These are phyloP conservation scores for Kalanchoe fedtschenkoi DNA, from an alignment of 164 flowering plant species.

Conservation along the genomic window DNA sequence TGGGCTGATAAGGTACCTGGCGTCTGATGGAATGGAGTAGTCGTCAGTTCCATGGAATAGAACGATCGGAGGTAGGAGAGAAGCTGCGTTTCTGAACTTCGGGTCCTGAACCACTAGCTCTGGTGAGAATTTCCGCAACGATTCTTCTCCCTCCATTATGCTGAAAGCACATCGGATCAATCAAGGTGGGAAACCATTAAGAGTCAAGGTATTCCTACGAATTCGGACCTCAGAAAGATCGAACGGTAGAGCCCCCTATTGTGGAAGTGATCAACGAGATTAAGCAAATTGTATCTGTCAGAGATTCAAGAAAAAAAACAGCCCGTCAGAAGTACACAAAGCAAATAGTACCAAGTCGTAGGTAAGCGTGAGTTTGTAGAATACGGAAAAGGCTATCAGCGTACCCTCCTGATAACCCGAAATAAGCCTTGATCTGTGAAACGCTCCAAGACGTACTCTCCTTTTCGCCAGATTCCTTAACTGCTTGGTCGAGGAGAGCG, in stretches of 20 bases:
- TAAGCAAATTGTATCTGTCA: slow-evolving; percentile 48
- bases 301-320: background rate
- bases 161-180: slow-evolving; percentile 20
- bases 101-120: slow-evolving; percentile 51
- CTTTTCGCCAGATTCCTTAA: slow-evolving; percentile 39
- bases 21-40: slow-evolving; percentile 55
- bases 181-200: background rate
- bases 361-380: background rate
- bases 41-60: slow-evolving; percentile 69
- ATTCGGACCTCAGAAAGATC: slow-evolving; percentile 38
- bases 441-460: slow-evolving; percentile 44
- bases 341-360: background rate
- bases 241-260: slow-evolving; percentile 53
- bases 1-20: slow-evolving; percentile 30
- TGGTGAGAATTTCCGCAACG: slow-evolving; percentile 43
- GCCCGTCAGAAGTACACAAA: background rate
- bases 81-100: slow-evolving; percentile 27
- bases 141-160: slow-evolving; percentile 71
- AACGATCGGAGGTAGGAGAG: slow-evolving; percentile 42
- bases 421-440: slow-evolving; percentile 57
- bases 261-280: slow-evolving; percentile 58
- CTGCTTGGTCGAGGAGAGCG: slow-evolving; percentile 52
- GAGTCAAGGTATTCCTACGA: background rate
- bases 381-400: background rate
- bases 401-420: slow-evolving; percentile 79